Conservation (phyloP, 1,284 basidiomycete species). For the Ceratobasidium theobromae region DNA sequence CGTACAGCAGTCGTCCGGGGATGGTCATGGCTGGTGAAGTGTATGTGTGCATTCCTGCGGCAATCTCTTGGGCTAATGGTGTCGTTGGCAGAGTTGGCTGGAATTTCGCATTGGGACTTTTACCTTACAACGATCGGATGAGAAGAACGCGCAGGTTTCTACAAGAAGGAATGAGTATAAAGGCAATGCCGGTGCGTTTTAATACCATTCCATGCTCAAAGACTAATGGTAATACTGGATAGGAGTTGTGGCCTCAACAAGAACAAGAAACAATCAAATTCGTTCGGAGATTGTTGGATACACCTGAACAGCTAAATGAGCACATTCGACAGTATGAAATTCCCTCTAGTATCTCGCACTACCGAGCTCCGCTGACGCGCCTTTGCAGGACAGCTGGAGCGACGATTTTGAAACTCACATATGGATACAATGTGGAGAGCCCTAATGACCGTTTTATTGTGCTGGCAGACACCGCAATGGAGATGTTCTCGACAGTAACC, state of each 20-base stretch:
- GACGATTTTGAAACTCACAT: constrained; percentile 10
- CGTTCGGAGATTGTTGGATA: background rate
- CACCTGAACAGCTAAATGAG: background rate
- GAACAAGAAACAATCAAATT: constrained; percentile 24
- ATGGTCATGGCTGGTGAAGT: constrained; percentile 6
- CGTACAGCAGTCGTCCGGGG: constrained; percentile 5
- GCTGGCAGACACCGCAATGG: background rate
- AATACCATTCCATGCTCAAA: background rate
- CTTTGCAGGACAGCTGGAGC: background rate
- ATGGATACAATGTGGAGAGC: constrained; percentile 10
- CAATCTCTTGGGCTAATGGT: background rate
- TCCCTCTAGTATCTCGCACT: too few species aligned
- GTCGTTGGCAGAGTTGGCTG: constrained; percentile 1
- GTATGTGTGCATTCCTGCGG: background rate
- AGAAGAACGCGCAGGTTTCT: constrained; percentile 10
- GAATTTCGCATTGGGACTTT: background rate
- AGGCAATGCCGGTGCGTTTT: background rate
- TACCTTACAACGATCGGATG: background rate
- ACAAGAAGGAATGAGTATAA: constrained; percentile 1
- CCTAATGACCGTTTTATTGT: background rate
- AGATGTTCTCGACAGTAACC: constrained; percentile 7
- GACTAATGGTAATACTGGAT: background rate
- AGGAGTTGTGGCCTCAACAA: constrained; percentile 8
- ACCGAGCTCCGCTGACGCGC: too few species aligned
- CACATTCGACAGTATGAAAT: constrained; percentile 9